Evolutionary conservation across 768 basidiomycete genomes (phyloP), one percentile per base, ranked within the genome.

Genomic region (Amanita jacksonii): DNA sequence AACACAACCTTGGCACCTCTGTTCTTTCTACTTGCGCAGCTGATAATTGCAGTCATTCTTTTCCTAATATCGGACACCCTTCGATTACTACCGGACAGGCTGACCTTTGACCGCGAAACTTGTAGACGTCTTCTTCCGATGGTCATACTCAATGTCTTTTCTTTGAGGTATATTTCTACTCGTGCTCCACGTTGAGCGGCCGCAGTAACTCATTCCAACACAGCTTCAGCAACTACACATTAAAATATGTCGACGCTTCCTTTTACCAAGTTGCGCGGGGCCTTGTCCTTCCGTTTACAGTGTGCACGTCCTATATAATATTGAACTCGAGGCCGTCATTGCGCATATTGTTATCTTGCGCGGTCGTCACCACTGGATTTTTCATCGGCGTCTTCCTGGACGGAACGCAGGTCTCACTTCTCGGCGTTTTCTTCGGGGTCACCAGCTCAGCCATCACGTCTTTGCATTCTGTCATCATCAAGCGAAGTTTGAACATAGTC

Each of bases 241-340:
- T 93, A 47, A 88, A 91, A 78, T 89, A 85, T 55, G 92, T 96
- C 52, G 91, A 92, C 45, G 88, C 89, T 9, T 92, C 90, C 0
- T 91, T 94, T 63, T 92, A 94, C 61, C 92, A 94, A 67, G 85
- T 98, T 50, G 93, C 93, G 0, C 83, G 93, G 12, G 93, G 93
- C 8, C 73, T 98, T 48, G 78, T 98, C 22, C 79, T 98, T 18
- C 93, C 94, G 0, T 85, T 91, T 70, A 98, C 94, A 13, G 90
- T 96, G 53, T 67, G 69, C 55, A 82, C 89, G n/a, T 92, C 93
- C 32, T 85, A 76, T 60, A 20, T 87, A 54, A 67, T 88, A 57
- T 79, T 96, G 24, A 72, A 79, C 49, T 59, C 87, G 7, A 76
- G 82, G 4, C 89, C 92, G 2, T 86, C 89, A 13, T 57, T 80